Evolutionary conservation across 768 basidiomycete genomes (phyloP), one percentile per base, ranked within the genome.

Genomic region (Hortiboletus campestris): DNA sequence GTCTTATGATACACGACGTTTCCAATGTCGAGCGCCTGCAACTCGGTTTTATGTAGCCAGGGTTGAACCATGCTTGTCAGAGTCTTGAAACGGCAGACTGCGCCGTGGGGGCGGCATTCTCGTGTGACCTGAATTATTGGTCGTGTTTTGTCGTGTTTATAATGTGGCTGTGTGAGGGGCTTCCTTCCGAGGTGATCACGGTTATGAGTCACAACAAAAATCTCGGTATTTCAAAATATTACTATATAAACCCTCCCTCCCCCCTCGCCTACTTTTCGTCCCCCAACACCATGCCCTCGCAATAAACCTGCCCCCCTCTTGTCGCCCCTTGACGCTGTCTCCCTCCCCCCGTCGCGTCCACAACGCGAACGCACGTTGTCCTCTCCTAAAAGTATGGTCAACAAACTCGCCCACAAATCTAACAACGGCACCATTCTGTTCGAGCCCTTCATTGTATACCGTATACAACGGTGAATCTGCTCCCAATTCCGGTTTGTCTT

Each of bases 351-450:
- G 58, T 62, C 64, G 68, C 66, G 63, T 56, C 59, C 62, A 38
- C 56, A 41, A 34, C 61, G 62, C 57, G 63, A 63, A 62, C 59
- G 55, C 59, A 59, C 70, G 67, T 68, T 55, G 60, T 57, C 46
- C 60, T 57, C 67, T 62, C 62, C 68, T 62, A 64, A 72, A 81
- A 81, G 72, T 79, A 92, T 91, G 89, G 86, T 90, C 80, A 85
- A 89, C 78, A 89, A 84, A 84, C 84, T 85, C 71, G 78, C 84
- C 69, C 88, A 86, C 64, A 85, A 79, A 74, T 85, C 86, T 70
- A 88, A 85, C 80, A 86, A 89, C 87, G 88, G 89, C 79, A 86
- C 88, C 74, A 82, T 90, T 57, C 83, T 90, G 69, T 91, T 91
- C 73, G 89, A 90, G 78, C 89, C 89, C 58, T 84, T 88, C 78